These are phyloP conservation scores for Arabis alpina DNA, from an alignment of 345 rosid species.

Conservation along the genomic window DNA sequence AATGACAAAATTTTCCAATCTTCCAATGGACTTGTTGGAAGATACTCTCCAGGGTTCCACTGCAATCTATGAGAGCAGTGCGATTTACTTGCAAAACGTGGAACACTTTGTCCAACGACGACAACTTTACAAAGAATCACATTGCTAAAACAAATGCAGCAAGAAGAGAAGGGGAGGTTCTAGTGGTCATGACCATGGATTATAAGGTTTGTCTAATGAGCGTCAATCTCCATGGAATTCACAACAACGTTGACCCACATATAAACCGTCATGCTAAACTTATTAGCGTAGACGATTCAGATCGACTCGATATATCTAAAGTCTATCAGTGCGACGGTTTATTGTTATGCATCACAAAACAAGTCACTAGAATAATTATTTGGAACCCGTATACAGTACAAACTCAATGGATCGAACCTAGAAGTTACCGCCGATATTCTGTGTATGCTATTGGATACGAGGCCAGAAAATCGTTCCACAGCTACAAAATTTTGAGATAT, in stretches of 20 bases:
- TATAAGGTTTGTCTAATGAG: not conserved
- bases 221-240: not conserved
- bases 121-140: not conserved
- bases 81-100: not conserved
- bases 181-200: slow-evolving; percentile 8
- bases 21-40: not conserved
- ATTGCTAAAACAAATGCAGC: not conserved
- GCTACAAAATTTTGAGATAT: not conserved
- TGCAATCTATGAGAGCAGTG: not conserved
- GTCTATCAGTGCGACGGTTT: slow-evolving; percentile 14
- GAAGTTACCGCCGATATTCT: too few species aligned
- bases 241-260: not conserved
- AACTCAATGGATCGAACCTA: not conserved
- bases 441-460: slow-evolving; percentile 16
- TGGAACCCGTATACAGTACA: not conserved
- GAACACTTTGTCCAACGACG: not conserved
- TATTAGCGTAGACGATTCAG: not conserved
- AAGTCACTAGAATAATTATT: not conserved
- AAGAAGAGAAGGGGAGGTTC: not conserved
- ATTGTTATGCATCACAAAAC: not conserved
- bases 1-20: not conserved
- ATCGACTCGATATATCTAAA: not conserved
- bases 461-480: not conserved
- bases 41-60: not conserved
- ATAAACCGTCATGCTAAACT: not conserved